These are phyloP conservation scores for Fremontodendron californicum DNA, from an alignment of 345 rosid species.

Conservation along the genomic window DNA sequence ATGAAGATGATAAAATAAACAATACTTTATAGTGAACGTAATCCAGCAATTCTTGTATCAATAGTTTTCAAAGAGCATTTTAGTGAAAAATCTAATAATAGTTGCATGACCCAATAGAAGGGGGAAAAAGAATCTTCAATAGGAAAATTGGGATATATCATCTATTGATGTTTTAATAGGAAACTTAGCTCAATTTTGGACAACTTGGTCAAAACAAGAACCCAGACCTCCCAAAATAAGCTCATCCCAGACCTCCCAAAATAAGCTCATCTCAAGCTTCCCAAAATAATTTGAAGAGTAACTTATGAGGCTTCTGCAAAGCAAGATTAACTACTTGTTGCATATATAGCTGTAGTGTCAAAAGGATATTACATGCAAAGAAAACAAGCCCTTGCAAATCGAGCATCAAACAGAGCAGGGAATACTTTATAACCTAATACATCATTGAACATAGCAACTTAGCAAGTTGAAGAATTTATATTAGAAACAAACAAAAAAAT, in stretches of 20 bases:
- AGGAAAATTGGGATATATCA: too few relatives aligned
- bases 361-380: neutral
- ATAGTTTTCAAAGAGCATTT: too few relatives aligned
- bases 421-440: neutral
- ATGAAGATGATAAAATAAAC: too few relatives aligned
- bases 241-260: neutral
- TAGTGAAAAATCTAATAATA: too few relatives aligned
- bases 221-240: neutral
- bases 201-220: neutral
- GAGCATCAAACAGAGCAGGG: neutral
- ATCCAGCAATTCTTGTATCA: too few relatives aligned
- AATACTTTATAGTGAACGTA: too few relatives aligned
- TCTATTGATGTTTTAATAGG: neutral
- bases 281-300: too few relatives aligned
- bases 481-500: neutral
- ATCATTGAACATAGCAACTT: neutral
- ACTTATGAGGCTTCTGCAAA: neutral
- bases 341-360: neutral
- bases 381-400: neutral
- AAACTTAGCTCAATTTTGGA: neutral
- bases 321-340: neutral
- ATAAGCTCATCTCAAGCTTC: neutral
- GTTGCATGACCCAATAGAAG: too few relatives aligned
- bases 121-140: too few relatives aligned
- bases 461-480: conserved; percentile 9